Base-by-base conservation (phyloP, 148 eudicot species). In the Spergularia marina region DNA sequence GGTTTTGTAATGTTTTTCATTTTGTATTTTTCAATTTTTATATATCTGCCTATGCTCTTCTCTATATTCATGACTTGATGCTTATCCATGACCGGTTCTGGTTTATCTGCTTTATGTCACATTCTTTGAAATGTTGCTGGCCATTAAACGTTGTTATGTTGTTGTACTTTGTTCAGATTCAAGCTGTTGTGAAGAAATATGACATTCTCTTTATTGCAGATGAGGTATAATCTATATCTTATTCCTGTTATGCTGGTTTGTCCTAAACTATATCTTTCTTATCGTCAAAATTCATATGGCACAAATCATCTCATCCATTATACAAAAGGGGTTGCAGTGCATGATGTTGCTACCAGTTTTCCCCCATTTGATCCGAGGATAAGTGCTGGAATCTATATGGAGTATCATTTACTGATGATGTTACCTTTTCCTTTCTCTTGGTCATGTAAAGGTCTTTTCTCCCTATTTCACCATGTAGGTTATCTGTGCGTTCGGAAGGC, bases 401-500 rank as follows among this genome's bases (percentile, higher is more conserved):
- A 7, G 47, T 49, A 36, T 17, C 16, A 49, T 12, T 20, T 61
- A 18, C 57, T 20, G 60, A 44, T 65, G 63, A 21, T 23, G 47
- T 17, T 69, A 56, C 36, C 67, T 56, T 76, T 20, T 44, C 71
- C 23, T 44, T 56, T 44, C 62, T 39, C 44, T 75, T 58, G 16
- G 40, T 74, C 74, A 70, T 49, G 21, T 76, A 47, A 75, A 65
- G 13, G 39, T 47, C 67, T 64, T 20, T 18, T 72, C 53, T 52
- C 66, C 53, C 60, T 70, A 11, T 68, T 58, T 64, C 25, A 62
- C 65, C 44, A n/a, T 83, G 70, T 78, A 91, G 96, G 96, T 95
- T 2, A 88, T 95, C 59, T 92, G 98, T 82, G 98, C 88, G 51
- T 95, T 95, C 86, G 98, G 98, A 78, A 92, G 98, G 88, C 97